Conservation (phyloP, 495 filamentous ascomycete genomes). For the Podospora bellae-mahoneyi region DNA sequence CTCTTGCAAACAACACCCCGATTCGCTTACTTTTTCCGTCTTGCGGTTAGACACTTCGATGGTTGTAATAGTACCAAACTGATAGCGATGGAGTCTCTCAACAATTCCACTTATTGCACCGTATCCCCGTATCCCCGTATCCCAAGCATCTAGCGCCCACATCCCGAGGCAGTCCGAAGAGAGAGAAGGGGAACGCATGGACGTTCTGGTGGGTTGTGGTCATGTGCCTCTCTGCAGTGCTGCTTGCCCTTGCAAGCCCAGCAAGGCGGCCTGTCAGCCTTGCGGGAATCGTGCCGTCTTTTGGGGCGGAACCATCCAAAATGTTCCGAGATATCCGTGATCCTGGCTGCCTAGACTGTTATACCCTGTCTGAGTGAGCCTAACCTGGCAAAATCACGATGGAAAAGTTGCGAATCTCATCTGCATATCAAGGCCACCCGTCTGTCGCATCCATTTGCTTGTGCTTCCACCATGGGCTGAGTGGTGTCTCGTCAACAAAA, state of each 20-base stretch:
- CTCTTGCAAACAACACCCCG: neutral
- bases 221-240: neutral
- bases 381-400: neutral
- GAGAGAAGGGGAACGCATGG: neutral
- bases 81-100: neutral
- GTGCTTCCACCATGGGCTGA: neutral
- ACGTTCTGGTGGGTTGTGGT: neutral
- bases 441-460: neutral
- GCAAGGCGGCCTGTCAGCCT: constrained; percentile 11
- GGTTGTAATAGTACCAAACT: neutral
- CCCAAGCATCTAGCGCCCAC: neutral
- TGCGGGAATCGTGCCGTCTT: constrained; percentile 1
- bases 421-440: neutral
- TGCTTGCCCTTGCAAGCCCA: constrained; percentile 1
- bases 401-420: neutral
- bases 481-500: neutral
- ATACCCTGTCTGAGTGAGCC: neutral
- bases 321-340: constrained; percentile 14
- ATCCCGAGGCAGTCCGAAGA: neutral
- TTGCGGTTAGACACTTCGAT: neutral
- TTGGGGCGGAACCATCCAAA: neutral
- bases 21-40: constrained; percentile 3
- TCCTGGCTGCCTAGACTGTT: neutral
- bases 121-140: neutral
- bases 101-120: neutral